Base-by-base conservation (phyloP, 208 protist genomes). In the Trypanosoma caninum region DNA sequence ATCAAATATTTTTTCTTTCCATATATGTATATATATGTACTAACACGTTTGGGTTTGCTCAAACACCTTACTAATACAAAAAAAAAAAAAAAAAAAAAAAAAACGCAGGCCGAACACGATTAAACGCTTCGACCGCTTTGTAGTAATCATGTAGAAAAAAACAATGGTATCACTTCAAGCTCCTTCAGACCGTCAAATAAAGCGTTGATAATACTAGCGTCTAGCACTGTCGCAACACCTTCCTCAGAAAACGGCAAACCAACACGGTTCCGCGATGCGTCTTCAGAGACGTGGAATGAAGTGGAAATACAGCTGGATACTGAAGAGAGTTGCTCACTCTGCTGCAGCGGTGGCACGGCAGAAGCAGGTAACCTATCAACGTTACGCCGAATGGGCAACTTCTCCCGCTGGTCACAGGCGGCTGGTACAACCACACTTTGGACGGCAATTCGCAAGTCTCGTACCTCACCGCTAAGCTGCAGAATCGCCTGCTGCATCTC, bases 111-210 rank as follows among this genome's bases (percentile, higher is more conserved):
- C n/a, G n/a, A n/a, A n/a, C n/a, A n/a, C n/a, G n/a, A 37, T 10
- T 9, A 3, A 37, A 11, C 37, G 7, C 23, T 16, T 65, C 46
- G 20, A 56, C 18, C n/a, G 7, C 48, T 22, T 35, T 14, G 37
- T 37, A 37, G 23, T 25, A 0, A 13, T 23, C 47, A 30, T 4
- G 13, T 16, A 38, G 59, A 37, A 16, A 65, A 33, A 56, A 34
- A 56, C 10, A 25, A 56, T 22, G 59, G 59, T 4, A 65, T 1
- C 2, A 27, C 20, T 14, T 47, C 48, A 13, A 65, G 48, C 48
- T 65, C 47, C 45, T 37, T 25, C 35, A 65, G 27, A 16, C 59
- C 59, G 0, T 56, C 59, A 8, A 48, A 30, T 11, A 65, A 25
- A 3, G 59, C 59, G 7, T 34, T 35, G 13, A 65, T 7, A n/a